phyloP scores from a whole-genome alignment of 768 basidiomycete genomes.

The Hemileccinum rubropunctum region DNA sequence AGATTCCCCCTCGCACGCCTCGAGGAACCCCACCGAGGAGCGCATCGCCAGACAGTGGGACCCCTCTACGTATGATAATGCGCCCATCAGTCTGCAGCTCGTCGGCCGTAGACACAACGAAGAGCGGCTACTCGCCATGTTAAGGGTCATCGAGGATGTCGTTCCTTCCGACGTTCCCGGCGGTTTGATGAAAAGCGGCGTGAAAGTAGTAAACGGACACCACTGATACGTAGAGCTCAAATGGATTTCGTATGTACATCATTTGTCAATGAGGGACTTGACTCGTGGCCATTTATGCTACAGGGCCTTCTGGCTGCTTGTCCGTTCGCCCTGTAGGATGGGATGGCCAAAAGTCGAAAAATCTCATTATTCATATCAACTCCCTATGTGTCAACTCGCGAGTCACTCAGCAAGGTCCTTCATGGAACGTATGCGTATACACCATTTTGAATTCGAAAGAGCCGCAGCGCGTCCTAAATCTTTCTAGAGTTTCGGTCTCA shows the following conservation, averaged over 20 bases:
- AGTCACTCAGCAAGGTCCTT: too few species aligned
- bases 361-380: too few species aligned
- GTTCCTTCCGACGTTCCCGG: constrained; percentile 18
- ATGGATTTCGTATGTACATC: constrained; percentile 2
- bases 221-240: not conserved
- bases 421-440: too few species aligned
- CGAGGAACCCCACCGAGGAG: constrained; percentile 38
- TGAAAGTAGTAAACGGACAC: constrained; percentile 13
- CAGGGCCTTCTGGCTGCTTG: constrained; percentile 2
- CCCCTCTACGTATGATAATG: constrained; percentile 40
- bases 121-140: constrained; percentile 45
- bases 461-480: too few species aligned
- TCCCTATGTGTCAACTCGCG: too few species aligned
- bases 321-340: constrained; percentile 8
- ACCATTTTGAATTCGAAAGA: too few species aligned
- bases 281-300: constrained; percentile 11
- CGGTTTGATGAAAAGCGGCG: not conserved
- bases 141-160: constrained; percentile 37
- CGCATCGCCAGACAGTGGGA: constrained; percentile 40
- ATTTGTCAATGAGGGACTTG: constrained; percentile 5
- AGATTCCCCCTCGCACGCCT: constrained; percentile 13
- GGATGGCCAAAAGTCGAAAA: constrained; percentile 7
- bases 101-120: constrained; percentile 51
- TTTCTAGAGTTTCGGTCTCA: too few species aligned
- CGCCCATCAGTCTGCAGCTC: constrained; percentile 47